Conservation (phyloP, 257 asterid genomes). For the Salvia miltiorrhiza region DNA sequence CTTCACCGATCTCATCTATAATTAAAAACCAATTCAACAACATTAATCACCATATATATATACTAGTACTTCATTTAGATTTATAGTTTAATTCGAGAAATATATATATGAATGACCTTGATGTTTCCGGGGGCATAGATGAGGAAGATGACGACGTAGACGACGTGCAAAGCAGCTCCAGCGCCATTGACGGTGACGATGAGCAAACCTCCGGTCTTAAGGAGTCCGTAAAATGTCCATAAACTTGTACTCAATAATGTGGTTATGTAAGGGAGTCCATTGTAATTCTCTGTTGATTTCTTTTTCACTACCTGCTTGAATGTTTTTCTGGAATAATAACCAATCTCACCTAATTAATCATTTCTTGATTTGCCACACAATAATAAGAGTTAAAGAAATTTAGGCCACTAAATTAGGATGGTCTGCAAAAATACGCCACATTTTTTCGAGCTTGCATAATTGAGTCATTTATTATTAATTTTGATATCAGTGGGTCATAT, state of each 20-base stretch:
- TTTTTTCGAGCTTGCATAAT: too few relatives aligned
- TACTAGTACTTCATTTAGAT: too few relatives aligned
- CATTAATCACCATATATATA: too few relatives aligned
- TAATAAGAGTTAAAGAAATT: too few relatives aligned
- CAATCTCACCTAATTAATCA: too few relatives aligned
- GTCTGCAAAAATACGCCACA: too few relatives aligned
- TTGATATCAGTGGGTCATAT: too few relatives aligned
- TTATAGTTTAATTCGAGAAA: too few relatives aligned
- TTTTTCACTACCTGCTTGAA: constrained; percentile 42
- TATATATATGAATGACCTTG: constrained; percentile 33
- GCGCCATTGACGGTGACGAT: constrained; percentile 58
- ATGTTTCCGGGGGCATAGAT: constrained; percentile 43
- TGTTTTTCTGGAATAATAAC: constrained; percentile 32
- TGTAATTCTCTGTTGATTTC: constrained; percentile 52
- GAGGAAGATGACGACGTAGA: constrained; percentile 54
- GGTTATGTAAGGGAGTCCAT: constrained; percentile 44
- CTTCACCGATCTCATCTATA: constrained; percentile 38
- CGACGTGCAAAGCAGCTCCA: constrained; percentile 54
- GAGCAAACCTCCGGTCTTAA: constrained; percentile 56
- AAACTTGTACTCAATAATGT: constrained; percentile 39
- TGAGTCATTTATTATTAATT: too few relatives aligned
- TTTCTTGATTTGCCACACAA: too few relatives aligned
- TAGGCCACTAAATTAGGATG: too few relatives aligned
- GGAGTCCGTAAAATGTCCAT: constrained; percentile 58
- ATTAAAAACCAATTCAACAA: background rate